phyloP scores from a whole-genome alignment of 1,284 basidiomycete species.

The Cutaneotrichosporon sp. region DNA sequence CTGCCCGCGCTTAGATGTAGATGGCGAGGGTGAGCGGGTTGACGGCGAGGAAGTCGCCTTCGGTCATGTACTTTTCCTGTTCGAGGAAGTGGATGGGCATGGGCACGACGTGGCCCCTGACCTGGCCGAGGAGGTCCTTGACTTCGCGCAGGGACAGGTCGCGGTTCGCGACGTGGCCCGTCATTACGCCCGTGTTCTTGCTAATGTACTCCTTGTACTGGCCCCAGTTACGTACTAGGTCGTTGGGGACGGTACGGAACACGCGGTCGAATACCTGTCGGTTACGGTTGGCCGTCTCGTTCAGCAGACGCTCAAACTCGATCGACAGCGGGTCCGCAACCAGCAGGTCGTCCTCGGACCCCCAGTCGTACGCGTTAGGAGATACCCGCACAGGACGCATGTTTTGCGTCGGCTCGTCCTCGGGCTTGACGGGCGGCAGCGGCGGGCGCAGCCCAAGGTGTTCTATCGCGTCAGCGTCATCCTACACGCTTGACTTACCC shows the following conservation, averaged over 20 bases:
- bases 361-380: conserved; percentile 63
- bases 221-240: conserved; percentile 69
- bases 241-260: conserved; percentile 59
- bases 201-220: conserved; percentile 62
- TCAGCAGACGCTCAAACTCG: conserved; percentile 60
- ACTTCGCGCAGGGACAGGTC: conserved; percentile 60
- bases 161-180: conserved; percentile 69
- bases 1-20: conserved; percentile 27
- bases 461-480: conserved; percentile 53
- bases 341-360: conserved; percentile 56
- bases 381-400: conserved; percentile 66
- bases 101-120: conserved; percentile 53
- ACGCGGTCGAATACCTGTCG: conserved; percentile 60
- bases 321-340: conserved; percentile 77
- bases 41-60: conserved; percentile 38
- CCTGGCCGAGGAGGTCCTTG: conserved; percentile 65
- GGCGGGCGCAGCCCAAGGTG: conserved; percentile 71
- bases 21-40: conserved; percentile 40
- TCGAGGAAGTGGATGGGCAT: conserved; percentile 49
- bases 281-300: conserved; percentile 68
- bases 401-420: conserved; percentile 52
- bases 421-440: conserved; percentile 30
- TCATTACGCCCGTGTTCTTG: conserved; percentile 48
- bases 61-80: conserved; percentile 36
- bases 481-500: conserved; percentile 21